Base-by-base conservation (phyloP, 768 basidiomycete species). In the Rhizopogon vesiculosus region DNA sequence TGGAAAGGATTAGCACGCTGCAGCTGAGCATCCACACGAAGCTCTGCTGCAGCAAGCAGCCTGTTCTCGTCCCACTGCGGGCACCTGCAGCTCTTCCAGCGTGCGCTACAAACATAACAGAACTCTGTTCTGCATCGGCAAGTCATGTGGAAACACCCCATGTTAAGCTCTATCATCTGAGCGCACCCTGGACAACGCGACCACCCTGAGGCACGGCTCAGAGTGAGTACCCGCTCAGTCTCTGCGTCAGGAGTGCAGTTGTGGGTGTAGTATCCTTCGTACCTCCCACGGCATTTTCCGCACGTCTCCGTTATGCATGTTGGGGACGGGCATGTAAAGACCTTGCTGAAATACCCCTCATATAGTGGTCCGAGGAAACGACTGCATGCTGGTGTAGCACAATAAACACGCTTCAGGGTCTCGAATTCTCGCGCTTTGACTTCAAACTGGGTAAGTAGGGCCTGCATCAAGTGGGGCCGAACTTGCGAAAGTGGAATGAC, bases 21-120 rank as follows among this genome's bases (percentile, higher is more conserved):
- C 42, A 77, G 56, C 29, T 64, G 68, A 9, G 65, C 63, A 39
- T 78, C 72, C 18, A 82, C 81, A 28, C 78, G 70, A 29, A 69
- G 69, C 50, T 75, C 70, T 0, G 71, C 76, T 5, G 19, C 19
- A 3, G 58, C 69, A 31, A 78, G 10, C 15, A 69, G 25, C 7
- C 58, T 55, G 4, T 18, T 40, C 61, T 89, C 87, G 19, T 88
- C 85, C 85, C 86, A 89, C 55, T 85, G 82, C 0, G 76, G 74
- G 58, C 88, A 89, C 0, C 0, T 12, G 59, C 89, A 91, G 1
- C 70, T 74, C 69, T 87, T 88, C 87, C 88, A 91, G 4, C 53
- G 70, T 22, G 62, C 76, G 73, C 75, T 51, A 73, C 83, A 76
- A 71, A 83, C 57, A 45, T 76, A 77, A 58, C 75, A 76, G 41